Percentiles rank a stretch among this genome's conserved stretches.
These are phyloP conservation scores for Epichloe amarillans DNA, from an alignment of 2,329 filamentous ascomycete species.

Conservation along the genomic window DNA sequence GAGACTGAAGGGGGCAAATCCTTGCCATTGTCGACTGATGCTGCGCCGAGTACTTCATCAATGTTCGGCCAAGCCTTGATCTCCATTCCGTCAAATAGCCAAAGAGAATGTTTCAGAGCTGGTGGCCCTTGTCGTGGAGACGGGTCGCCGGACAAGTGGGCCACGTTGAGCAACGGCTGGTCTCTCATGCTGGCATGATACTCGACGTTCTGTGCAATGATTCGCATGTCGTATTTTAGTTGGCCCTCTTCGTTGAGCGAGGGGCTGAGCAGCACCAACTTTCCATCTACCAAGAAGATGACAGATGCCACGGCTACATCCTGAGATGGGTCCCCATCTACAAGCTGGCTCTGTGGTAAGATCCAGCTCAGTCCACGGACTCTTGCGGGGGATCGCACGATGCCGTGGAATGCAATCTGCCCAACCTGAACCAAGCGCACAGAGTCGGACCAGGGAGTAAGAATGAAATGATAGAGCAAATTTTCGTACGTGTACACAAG, in stretches of 20 bases:
- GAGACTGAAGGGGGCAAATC: conserved; percentile 64
- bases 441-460: conserved; percentile 54
- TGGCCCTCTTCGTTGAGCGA: conserved; percentile 70
- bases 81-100: conserved; percentile 83
- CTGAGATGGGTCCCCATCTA: conserved; percentile 85
- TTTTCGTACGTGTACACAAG: conserved; percentile 97
- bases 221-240: conserved; percentile 95
- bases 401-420: conserved; percentile 93
- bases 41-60: conserved; percentile 64
- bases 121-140: conserved; percentile 15
- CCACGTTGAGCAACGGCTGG: conserved; percentile 39
- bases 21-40: conserved; percentile 48
- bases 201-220: conserved; percentile 91
- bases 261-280: conserved; percentile 82
- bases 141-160: conserved; percentile 13
- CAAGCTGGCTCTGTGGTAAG: conserved; percentile 75
- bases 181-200: conserved; percentile 91
- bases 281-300: conserved; percentile 92
- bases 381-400: conserved; percentile 82
- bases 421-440: conserved; percentile 84
- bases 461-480: conserved; percentile 85
- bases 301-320: conserved; percentile 91
- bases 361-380: conserved; percentile 95
- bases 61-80: conserved; percentile 84
- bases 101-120: conserved; percentile 72